Evolutionary conservation across 176 grass and related monocot genomes (phyloP).

Genomic region (Eragrostis nindensis): DNA sequence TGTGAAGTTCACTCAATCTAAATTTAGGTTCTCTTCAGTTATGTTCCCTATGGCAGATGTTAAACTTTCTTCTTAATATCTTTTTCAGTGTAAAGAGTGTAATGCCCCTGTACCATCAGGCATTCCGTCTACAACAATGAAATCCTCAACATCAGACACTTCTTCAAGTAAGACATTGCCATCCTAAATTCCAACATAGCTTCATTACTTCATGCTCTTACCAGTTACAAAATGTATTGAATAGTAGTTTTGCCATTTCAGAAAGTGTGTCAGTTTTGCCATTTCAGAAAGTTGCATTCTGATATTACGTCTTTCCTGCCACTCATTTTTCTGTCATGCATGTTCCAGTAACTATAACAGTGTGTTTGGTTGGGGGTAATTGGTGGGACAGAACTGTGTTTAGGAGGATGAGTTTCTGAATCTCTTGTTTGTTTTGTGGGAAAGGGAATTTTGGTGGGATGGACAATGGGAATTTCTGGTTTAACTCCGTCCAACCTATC

Average conservation of each 20-base stretch:
- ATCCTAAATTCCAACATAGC: conserved; percentile 22
- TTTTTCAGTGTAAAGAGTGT: conserved; percentile 92
- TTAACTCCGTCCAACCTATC: no score
- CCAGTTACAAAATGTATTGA: not conserved
- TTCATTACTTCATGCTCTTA: not conserved
- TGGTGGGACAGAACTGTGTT: not conserved
- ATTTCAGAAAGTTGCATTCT: not conserved
- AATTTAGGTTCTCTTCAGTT: conserved; percentile 34
- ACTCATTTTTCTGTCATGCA: not conserved
- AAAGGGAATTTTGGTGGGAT: no score
- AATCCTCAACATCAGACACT: conserved; percentile 54
- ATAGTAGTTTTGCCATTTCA: not conserved
- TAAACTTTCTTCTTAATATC: conserved; percentile 25
- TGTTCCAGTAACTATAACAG: not conserved
- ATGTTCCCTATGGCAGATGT: conserved; percentile 14
- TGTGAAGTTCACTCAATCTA: not conserved
- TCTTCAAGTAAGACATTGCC: conserved; percentile 70
- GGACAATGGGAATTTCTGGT: not conserved
- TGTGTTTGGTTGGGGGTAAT: no score
- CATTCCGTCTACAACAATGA: conserved; percentile 64
- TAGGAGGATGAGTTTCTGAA: not conserved
- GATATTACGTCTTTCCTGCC: not conserved
- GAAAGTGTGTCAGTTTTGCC: not conserved
- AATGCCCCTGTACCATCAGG: conserved; percentile 70
- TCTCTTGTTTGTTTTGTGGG: no score